Evolutionary conservation across 306 rosid species (phyloP).

Genomic region (Lathyrus aphaca): DNA sequence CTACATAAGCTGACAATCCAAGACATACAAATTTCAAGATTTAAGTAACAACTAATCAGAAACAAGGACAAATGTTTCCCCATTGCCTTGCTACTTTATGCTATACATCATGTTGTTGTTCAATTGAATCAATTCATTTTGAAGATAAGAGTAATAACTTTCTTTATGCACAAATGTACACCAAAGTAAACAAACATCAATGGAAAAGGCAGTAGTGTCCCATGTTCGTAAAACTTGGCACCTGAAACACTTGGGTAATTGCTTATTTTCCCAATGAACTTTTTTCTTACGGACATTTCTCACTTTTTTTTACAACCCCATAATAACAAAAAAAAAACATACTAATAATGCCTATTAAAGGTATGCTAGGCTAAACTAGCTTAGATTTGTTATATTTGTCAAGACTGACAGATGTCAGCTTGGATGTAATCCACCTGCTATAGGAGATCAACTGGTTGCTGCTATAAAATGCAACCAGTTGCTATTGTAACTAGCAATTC

Average conservation of each 20-base stretch:
- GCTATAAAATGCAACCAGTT: no score
- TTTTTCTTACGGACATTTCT: neutral
- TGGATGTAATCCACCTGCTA: no score
- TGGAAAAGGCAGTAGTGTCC: constrained; percentile 18
- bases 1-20: neutral
- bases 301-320: neutral
- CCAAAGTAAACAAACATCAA: neutral
- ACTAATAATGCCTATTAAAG: neutral
- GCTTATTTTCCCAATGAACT: constrained; percentile 9
- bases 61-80: neutral
- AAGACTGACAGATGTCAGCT: no score
- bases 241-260: constrained; percentile 21
- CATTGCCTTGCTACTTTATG: neutral
- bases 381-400: no score
- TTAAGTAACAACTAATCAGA: neutral
- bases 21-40: neutral
- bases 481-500: no score
- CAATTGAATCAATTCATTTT: constrained; percentile 15
- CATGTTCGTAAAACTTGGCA: constrained; percentile 23
- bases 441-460: no score
- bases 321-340: constrained; percentile 5
- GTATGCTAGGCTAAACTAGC: no score
- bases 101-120: neutral
- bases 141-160: neutral
- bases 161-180: neutral